These are phyloP conservation scores for Vitis amurensis DNA, from an alignment of 164 flowering plant genomes.

Conservation along the genomic window DNA sequence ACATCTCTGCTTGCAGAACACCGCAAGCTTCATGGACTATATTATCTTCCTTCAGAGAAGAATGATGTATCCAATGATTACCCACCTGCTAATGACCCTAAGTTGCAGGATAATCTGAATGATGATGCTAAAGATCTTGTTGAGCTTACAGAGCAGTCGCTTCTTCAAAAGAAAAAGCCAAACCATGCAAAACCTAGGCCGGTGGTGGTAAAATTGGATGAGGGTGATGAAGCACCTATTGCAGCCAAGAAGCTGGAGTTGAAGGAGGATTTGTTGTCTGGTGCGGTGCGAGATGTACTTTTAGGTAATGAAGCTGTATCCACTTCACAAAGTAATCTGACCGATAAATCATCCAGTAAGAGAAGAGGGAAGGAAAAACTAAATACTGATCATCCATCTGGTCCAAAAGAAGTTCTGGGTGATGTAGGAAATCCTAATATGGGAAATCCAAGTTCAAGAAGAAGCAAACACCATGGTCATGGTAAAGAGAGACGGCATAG, in stretches of 20 bases:
- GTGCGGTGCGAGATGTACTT: constrained; percentile 72
- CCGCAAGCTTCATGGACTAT: constrained; percentile 82
- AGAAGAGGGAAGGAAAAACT: constrained; percentile 56
- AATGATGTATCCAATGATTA: constrained; percentile 53
- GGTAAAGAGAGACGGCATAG: constrained; percentile 57
- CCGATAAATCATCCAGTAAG: constrained; percentile 34
- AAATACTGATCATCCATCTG: constrained; percentile 16
- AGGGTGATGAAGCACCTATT: constrained; percentile 40
- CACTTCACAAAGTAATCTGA: constrained; percentile 27
- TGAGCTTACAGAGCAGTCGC: constrained; percentile 67
- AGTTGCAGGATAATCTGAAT: constrained; percentile 15
- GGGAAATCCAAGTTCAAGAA: constrained; percentile 45
- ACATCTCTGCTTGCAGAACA: constrained; percentile 75
- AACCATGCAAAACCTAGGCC: constrained; percentile 74
- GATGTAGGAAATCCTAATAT: constrained; percentile 25
- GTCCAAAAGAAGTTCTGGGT: constrained; percentile 31
- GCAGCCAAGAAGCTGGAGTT: constrained; percentile 24
- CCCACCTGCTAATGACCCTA: constrained; percentile 77
- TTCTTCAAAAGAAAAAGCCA: constrained; percentile 55
- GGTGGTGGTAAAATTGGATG: constrained; percentile 82
- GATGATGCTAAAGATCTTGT: constrained; percentile 61
- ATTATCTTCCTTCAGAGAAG: constrained; percentile 77
- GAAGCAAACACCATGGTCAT: constrained; percentile 45
- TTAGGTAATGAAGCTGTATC: constrained; percentile 40
- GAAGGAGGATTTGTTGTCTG: constrained; percentile 60